Evolutionary conservation across 495 filamentous ascomycete species (phyloP).

Genomic region (Pyrenula massariospora): DNA sequence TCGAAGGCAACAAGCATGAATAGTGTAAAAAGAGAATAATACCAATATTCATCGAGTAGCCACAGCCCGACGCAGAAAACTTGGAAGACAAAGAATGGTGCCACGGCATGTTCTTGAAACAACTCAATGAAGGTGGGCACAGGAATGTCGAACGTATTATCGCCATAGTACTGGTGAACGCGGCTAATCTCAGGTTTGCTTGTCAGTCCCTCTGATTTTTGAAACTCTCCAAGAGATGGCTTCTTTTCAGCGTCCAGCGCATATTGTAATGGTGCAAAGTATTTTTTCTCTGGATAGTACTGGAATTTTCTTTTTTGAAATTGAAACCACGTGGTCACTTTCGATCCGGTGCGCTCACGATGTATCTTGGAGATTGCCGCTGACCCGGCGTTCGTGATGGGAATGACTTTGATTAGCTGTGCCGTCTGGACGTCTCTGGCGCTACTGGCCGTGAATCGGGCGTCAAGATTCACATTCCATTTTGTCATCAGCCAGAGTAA

Average conservation of each 20-base stretch:
- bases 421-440: conserved; percentile 65
- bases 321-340: conserved; percentile 73
- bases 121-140: conserved; percentile 92
- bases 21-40: conserved; percentile 96
- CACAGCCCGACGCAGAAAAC: conserved; percentile 97
- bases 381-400: conserved; percentile 75
- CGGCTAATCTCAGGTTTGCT: conserved; percentile 60
- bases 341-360: conserved; percentile 59
- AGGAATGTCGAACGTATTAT: conserved; percentile 95
- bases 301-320: conserved; percentile 98
- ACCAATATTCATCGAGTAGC: conserved; percentile 99
- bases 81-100: conserved; percentile 99
- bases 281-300: conserved; percentile 53
- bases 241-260: conserved; percentile 75
- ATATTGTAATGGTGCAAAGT: conserved; percentile 75
- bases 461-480: conserved; percentile 84
- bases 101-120: conserved; percentile 96
- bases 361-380: conserved; percentile 77
- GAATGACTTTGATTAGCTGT: conserved; percentile 86
- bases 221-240: conserved; percentile 63
- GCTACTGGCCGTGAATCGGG: conserved; percentile 66
- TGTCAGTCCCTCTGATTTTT: conserved; percentile 61
- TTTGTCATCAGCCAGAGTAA: conserved; percentile 92
- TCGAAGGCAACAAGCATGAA: conserved; percentile 98
- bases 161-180: conserved; percentile 84